These are phyloP conservation scores for Candida easanensis DNA, from an alignment of 805 yeast genomes.

Conservation along the genomic window DNA sequence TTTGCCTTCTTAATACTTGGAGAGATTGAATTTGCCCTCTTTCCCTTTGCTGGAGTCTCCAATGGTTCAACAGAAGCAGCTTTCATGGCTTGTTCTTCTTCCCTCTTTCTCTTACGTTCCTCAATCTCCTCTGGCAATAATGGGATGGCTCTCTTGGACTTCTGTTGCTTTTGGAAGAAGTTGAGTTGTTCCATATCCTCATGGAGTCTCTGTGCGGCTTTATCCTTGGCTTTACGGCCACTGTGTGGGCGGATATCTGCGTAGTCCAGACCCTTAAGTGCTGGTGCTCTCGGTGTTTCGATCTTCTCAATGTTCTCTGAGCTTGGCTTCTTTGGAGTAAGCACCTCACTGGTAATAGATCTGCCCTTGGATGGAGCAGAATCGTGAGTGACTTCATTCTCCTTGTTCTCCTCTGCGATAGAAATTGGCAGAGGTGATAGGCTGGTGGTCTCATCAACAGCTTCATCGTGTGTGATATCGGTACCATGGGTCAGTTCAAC, in stretches of 20 bases:
- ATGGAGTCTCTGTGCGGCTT: slow-evolving; percentile 65
- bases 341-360: background rate
- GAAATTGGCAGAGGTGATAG: no score
- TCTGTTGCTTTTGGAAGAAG: slow-evolving; percentile 54
- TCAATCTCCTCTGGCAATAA: slow-evolving; percentile 40
- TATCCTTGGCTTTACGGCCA: slow-evolving; percentile 58
- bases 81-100: slow-evolving; percentile 24
- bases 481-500: no score
- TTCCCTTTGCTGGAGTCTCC: slow-evolving; percentile 12
- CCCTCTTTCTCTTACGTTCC: slow-evolving; percentile 29
- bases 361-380: slow-evolving; percentile 6
- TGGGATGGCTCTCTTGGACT: slow-evolving; percentile 31
- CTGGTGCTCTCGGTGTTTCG: slow-evolving; percentile 14
- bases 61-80: slow-evolving; percentile 11
- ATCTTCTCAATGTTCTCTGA: background rate
- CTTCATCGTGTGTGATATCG: no score
- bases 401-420: slow-evolving; percentile 8
- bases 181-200: slow-evolving; percentile 67
- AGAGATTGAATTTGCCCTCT: background rate
- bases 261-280: slow-evolving; percentile 1
- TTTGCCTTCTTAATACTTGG: slow-evolving; percentile 15
- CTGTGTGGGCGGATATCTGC: slow-evolving; percentile 11
- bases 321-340: slow-evolving; percentile 9
- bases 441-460: no score
- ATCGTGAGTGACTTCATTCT: slow-evolving; percentile 3